Conservation (phyloP, 2,329 filamentous ascomycete species). For the Colletotrichum graminicola region DNA sequence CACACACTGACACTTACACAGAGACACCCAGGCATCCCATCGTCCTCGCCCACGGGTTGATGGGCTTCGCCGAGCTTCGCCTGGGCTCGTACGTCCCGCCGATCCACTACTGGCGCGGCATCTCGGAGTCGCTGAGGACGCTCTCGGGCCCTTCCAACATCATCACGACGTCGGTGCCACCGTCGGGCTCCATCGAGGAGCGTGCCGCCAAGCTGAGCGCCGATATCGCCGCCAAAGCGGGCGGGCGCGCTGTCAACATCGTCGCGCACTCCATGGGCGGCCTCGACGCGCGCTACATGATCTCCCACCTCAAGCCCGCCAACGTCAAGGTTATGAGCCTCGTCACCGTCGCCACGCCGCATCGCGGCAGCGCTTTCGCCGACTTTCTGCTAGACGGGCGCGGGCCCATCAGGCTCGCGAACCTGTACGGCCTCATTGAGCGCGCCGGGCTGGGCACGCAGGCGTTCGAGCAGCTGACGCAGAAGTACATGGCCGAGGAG, state of each 20-base stretch:
- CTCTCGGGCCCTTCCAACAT: constrained; percentile 67
- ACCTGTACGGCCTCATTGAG: constrained; percentile 64
- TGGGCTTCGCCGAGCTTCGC: constrained; percentile 72
- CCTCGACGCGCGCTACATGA: constrained; percentile 75
- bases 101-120: constrained; percentile 75
- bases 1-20: constrained; percentile 46
- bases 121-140: constrained; percentile 67
- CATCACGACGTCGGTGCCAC: constrained; percentile 71
- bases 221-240: constrained; percentile 63
- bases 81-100: constrained; percentile 65
- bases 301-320: constrained; percentile 64
- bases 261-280: constrained; percentile 78
- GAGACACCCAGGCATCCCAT: constrained; percentile 71
- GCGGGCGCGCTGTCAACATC: constrained; percentile 77
- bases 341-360: constrained; percentile 66
- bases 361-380: constrained; percentile 67
- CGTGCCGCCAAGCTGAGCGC: constrained; percentile 69
- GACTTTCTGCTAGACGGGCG: constrained; percentile 65
- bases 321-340: constrained; percentile 63
- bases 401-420: constrained; percentile 63
- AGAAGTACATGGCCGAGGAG: constrained; percentile 66
- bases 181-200: constrained; percentile 70
- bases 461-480: constrained; percentile 72
- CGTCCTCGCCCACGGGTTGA: constrained; percentile 74
- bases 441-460: constrained; percentile 67